Evolutionary conservation across 495 filamentous ascomycete species (phyloP).

Genomic region (Penicillium salamii): DNA sequence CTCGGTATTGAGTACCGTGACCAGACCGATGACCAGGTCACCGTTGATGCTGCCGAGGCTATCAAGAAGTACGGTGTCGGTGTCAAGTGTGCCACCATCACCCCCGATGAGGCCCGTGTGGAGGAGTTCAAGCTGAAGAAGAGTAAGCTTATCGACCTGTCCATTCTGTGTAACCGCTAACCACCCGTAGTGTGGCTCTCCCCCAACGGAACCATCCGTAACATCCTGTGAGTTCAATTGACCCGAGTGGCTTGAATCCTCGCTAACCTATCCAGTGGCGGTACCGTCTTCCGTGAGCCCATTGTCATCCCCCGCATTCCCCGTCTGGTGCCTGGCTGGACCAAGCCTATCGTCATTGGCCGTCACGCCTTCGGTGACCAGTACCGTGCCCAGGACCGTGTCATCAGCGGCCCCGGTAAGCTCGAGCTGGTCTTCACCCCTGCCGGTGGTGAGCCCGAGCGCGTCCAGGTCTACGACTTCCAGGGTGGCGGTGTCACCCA

Average conservation of each 20-base stretch:
- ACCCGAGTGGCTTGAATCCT: neutral
- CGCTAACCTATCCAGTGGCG: constrained; percentile 53
- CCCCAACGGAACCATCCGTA: constrained; percentile 97
- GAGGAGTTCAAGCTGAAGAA: constrained; percentile 98
- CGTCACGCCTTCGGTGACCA: constrained; percentile 98
- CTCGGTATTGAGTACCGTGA: constrained; percentile 93
- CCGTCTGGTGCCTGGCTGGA: constrained; percentile 92
- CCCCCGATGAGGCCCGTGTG: constrained; percentile 92
- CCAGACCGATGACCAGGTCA: constrained; percentile 93
- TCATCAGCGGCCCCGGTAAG: constrained; percentile 77
- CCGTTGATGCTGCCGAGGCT: constrained; percentile 87
- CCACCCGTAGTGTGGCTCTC: constrained; percentile 84
- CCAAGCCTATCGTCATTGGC: constrained; percentile 97
- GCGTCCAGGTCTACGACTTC: constrained; percentile 88
- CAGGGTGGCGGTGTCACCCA: constrained; percentile 83
- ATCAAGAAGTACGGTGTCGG: constrained; percentile 98
- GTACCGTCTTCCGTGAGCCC: constrained; percentile 97
- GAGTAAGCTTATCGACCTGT: constrained; percentile 53
- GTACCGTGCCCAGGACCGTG: constrained; percentile 90
- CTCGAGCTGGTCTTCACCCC: constrained; percentile 94
- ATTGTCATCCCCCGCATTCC: constrained; percentile 93
- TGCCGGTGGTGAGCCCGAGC: constrained; percentile 73
- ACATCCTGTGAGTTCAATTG: constrained; percentile 58
- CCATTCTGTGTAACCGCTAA: constrained; percentile 13
- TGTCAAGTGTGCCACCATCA: constrained; percentile 99